A percentile compares a stretch with the other conserved stretches of the same genome.
Conservation (phyloP, 2,329 filamentous ascomycete genomes). For the Fusarium avenaceum region DNA sequence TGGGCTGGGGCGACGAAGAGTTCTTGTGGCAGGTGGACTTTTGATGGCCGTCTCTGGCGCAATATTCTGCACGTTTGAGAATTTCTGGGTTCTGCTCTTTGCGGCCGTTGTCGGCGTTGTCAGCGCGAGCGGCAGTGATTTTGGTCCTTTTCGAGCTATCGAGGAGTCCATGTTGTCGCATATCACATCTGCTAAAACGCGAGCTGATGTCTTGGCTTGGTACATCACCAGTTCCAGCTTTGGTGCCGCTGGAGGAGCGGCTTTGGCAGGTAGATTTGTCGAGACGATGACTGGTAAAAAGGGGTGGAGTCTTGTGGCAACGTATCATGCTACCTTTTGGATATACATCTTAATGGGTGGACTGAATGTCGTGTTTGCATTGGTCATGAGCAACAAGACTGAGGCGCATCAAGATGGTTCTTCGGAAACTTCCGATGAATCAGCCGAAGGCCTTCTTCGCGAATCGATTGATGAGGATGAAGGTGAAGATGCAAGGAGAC, state of each 20-base stretch:
- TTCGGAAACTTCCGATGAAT: conserved; percentile 38
- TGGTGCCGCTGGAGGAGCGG: conserved; percentile 67
- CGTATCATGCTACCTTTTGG: conserved; percentile 71
- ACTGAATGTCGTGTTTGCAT: conserved; percentile 62
- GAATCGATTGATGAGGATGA: conserved; percentile 39
- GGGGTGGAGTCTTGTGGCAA: conserved; percentile 63
- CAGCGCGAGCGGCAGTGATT: conserved; percentile 73
- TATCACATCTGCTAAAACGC: conserved; percentile 66
- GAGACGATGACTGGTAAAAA: conserved; percentile 60
- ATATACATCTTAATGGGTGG: conserved; percentile 69
- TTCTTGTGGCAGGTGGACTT: conserved; percentile 65
- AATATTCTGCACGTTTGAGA: conserved; percentile 66
- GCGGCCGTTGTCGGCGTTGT: conserved; percentile 73
- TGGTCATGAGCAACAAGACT: conserved; percentile 63
- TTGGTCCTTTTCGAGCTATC: conserved; percentile 76
- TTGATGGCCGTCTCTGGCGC: conserved; percentile 70
- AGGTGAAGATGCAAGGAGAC: conserved; percentile 19
- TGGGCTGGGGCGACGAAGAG: conserved; percentile 67
- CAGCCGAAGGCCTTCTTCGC: conserved; percentile 45
- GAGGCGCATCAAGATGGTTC: conserved; percentile 58
- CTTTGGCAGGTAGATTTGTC: conserved; percentile 65
- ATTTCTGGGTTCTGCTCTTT: conserved; percentile 70
- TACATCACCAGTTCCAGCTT: conserved; percentile 71
- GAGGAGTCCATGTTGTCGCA: conserved; percentile 75
- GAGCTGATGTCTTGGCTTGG: conserved; percentile 76